phyloP scores from a whole-genome alignment of 345 rosid species.

The Moringa oleifera region DNA sequence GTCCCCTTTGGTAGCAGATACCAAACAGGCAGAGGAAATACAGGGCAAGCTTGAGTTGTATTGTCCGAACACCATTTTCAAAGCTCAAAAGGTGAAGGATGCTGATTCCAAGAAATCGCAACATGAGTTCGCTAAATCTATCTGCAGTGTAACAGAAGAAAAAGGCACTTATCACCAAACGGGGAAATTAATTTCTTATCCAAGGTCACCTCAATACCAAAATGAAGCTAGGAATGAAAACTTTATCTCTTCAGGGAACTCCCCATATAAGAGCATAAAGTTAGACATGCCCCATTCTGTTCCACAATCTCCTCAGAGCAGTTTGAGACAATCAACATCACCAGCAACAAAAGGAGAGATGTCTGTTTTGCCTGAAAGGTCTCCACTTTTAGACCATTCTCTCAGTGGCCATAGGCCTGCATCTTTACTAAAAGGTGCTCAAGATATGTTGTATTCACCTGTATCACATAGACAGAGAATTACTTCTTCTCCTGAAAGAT shows the following conservation, averaged over 20 bases:
- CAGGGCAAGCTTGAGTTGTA: conserved; percentile 2
- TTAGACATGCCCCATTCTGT: conserved; percentile 6
- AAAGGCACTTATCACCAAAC: conserved; percentile 4
- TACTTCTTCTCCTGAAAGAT: conserved; percentile 15
- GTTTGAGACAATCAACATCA: neutral
- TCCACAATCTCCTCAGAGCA: conserved; percentile 7
- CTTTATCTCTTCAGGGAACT: neutral
- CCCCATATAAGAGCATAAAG: conserved; percentile 3
- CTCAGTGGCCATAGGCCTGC: neutral
- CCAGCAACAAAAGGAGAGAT: neutral
- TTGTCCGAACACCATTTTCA: neutral
- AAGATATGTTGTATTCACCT: conserved; percentile 1
- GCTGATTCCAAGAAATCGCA: neutral
- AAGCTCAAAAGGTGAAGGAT: neutral
- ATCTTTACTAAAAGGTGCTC: conserved; percentile 6
- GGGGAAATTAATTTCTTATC: neutral
- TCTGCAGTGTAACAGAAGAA: conserved; percentile 3
- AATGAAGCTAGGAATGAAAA: conserved; percentile 5
- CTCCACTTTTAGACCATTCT: neutral
- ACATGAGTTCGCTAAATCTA: neutral
- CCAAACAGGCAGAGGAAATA: conserved; percentile 3
- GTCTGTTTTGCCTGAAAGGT: conserved; percentile 9
- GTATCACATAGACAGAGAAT: neutral
- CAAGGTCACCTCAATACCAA: neutral
- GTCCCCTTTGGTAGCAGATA: conserved; percentile 13